Conservation (phyloP, 495 filamentous ascomycete genomes). For the Aspergillus conjunctus region DNA sequence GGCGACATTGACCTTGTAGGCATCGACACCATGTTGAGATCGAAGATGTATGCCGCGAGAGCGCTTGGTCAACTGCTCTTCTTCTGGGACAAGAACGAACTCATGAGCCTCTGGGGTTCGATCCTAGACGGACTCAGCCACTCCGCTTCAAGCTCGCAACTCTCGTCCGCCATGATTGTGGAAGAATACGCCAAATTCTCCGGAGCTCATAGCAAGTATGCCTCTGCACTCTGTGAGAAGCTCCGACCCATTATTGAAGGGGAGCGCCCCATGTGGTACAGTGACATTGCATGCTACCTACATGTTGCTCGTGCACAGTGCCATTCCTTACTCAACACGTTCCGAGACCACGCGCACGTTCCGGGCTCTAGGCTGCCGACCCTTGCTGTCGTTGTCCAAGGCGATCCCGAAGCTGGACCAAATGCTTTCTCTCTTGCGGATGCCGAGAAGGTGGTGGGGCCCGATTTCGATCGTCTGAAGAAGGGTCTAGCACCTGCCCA, state of each 20-base stretch:
- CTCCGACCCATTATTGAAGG: slow-evolving; percentile 75
- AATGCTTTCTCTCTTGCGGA: slow-evolving; percentile 86
- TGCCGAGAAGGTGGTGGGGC: slow-evolving; percentile 79
- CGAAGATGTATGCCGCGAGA: slow-evolving; percentile 79
- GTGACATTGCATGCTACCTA: slow-evolving; percentile 84
- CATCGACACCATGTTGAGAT: slow-evolving; percentile 81
- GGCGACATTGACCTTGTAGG: slow-evolving; percentile 95
- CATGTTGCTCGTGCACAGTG: slow-evolving; percentile 89
- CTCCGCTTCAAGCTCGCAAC: slow-evolving; percentile 79
- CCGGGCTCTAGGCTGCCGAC: slow-evolving; percentile 68
- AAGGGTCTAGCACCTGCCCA: slow-evolving; percentile 81
- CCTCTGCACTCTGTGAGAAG: slow-evolving; percentile 55
- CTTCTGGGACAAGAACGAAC: slow-evolving; percentile 47
- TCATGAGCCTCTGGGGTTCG: slow-evolving; percentile 44
- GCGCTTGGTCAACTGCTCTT: slow-evolving; percentile 67
- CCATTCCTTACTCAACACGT: slow-evolving; percentile 82
- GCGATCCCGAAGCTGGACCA: slow-evolving; percentile 84
- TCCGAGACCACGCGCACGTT: slow-evolving; percentile 83
- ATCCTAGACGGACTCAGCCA: slow-evolving; percentile 68
- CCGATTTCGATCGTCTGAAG: slow-evolving; percentile 85
- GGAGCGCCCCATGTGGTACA: slow-evolving; percentile 79
- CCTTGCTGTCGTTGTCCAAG: slow-evolving; percentile 88
- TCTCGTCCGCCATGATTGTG: slow-evolving; percentile 78
- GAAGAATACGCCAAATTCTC: slow-evolving; percentile 74
- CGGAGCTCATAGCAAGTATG: slow-evolving; percentile 47